phyloP scores from a whole-genome alignment of 805 yeast genomes.

The Lipomyces spencermartinsiae region DNA sequence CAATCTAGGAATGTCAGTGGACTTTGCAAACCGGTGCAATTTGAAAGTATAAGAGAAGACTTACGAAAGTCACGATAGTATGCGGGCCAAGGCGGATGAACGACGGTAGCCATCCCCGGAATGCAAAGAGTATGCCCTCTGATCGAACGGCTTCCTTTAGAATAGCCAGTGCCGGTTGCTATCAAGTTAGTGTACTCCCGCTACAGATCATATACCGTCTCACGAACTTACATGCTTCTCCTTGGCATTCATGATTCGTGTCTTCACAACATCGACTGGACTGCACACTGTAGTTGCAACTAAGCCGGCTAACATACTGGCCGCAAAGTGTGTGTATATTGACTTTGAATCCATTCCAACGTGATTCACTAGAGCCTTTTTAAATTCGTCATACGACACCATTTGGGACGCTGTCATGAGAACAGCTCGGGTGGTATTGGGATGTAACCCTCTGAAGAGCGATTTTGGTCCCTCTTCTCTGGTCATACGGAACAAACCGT shows the following conservation, averaged over 20 bases:
- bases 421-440: slow-evolving; percentile 80
- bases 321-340: slow-evolving; percentile 74
- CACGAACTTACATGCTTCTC: slow-evolving; percentile 28
- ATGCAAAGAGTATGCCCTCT: slow-evolving; percentile 82
- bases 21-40: background rate
- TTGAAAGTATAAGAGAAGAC: background rate
- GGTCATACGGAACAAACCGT: slow-evolving; percentile 68
- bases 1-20: slow-evolving; percentile 23
- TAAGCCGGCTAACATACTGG: slow-evolving; percentile 80
- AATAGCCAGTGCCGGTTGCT: slow-evolving; percentile 58
- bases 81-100: slow-evolving; percentile 84
- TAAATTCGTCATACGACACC: slow-evolving; percentile 82
- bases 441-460: slow-evolving; percentile 74
- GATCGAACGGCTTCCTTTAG: slow-evolving; percentile 60
- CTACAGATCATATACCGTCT: no score
- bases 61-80: slow-evolving; percentile 50
- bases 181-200: slow-evolving; percentile 40
- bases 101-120: slow-evolving; percentile 90
- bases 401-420: slow-evolving; percentile 92
- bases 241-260: slow-evolving; percentile 77
- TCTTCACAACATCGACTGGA: slow-evolving; percentile 90
- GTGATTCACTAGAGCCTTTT: slow-evolving; percentile 59
- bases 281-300: slow-evolving; percentile 92
- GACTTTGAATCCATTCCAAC: slow-evolving; percentile 62
- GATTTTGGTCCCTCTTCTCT: slow-evolving; percentile 65